Conservation (phyloP, 2,329 filamentous ascomycete genomes). For the Pestalotiopsis sp. region DNA sequence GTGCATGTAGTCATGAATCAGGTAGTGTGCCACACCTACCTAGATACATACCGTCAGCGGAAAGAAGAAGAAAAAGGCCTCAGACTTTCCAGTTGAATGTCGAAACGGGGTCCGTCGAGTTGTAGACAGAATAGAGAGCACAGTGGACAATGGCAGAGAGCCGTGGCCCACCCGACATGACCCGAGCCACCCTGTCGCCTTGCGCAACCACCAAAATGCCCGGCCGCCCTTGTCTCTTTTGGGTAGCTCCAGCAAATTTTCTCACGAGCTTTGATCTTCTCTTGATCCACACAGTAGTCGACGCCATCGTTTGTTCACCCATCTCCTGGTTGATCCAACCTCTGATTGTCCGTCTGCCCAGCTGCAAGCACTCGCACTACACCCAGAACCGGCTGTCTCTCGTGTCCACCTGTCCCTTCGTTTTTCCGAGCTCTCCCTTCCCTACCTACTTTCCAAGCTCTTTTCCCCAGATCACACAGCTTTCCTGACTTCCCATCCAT, state of each 20-base stretch:
- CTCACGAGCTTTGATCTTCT: conserved; percentile 26
- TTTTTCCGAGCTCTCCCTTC: conserved; percentile 32
- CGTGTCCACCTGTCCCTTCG: conserved; percentile 21
- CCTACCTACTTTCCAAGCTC: conserved; percentile 34
- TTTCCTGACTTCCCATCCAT: conserved; percentile 25
- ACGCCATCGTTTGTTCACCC: conserved; percentile 17
- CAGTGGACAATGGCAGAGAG: neutral
- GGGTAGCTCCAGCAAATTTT: conserved; percentile 33
- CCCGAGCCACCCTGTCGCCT: conserved; percentile 13
- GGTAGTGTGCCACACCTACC: neutral
- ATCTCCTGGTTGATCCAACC: conserved; percentile 21
- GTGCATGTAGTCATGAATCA: neutral
- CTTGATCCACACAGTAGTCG: conserved; percentile 21
- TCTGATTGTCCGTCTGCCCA: conserved; percentile 19
- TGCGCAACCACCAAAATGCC: conserved; percentile 20
- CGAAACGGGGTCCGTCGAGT: conserved; percentile 3
- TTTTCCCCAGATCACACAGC: conserved; percentile 26
- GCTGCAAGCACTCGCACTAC: conserved; percentile 8
- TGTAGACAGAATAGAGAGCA: neutral
- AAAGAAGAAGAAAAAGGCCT: conserved; percentile 10
- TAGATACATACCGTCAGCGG: neutral
- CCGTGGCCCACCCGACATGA: conserved; percentile 10
- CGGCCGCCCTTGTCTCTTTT: conserved; percentile 36
- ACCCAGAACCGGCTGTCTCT: conserved; percentile 14
- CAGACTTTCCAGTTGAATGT: neutral